A percentile compares a stretch with the other conserved stretches of the same genome.
Conservation (phyloP, 352 stramenopile species). For the Pythium insidiosum region DNA sequence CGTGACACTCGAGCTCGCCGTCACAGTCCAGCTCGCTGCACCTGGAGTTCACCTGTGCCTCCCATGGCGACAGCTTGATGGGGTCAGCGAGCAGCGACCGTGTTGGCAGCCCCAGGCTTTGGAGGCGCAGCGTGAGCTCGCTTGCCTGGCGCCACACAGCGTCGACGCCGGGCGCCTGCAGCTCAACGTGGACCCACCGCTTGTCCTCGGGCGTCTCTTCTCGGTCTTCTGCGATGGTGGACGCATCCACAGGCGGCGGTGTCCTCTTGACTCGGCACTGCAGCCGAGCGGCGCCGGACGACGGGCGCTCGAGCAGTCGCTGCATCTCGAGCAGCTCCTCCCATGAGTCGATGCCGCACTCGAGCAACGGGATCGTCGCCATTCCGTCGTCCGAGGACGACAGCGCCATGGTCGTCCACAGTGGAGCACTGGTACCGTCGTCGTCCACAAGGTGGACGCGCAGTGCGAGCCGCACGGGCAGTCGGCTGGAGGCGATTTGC, state of each 20-base stretch:
- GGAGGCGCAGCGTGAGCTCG: slow-evolving; percentile 27
- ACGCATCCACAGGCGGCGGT: too few species aligned
- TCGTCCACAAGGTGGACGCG: background rate
- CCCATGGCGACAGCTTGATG: too few species aligned
- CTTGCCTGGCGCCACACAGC: slow-evolving; percentile 36
- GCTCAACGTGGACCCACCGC: slow-evolving; percentile 9
- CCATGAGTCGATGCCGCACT: background rate
- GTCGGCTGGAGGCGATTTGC: background rate
- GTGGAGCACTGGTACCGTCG: background rate
- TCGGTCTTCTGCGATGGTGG: too few species aligned
- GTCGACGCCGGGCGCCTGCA: slow-evolving; percentile 31
- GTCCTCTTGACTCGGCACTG: too few species aligned
- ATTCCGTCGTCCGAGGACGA: too few species aligned
- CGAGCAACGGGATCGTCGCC: background rate
- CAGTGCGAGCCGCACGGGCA: too few species aligned
- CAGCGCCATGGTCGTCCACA: background rate
- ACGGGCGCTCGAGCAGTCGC: background rate
- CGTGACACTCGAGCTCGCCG: too few species aligned
- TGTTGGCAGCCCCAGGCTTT: slow-evolving; percentile 27
- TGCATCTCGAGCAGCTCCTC: background rate
- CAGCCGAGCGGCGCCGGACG: too few species aligned
- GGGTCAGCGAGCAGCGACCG: too few species aligned
- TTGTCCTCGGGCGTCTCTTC: too few species aligned
- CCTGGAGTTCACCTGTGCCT: too few species aligned
- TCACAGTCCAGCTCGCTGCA: too few species aligned